These are phyloP conservation scores for Wallacemonas sp. DNA, from an alignment of 208 protist genomes.

Conservation along the genomic window DNA sequence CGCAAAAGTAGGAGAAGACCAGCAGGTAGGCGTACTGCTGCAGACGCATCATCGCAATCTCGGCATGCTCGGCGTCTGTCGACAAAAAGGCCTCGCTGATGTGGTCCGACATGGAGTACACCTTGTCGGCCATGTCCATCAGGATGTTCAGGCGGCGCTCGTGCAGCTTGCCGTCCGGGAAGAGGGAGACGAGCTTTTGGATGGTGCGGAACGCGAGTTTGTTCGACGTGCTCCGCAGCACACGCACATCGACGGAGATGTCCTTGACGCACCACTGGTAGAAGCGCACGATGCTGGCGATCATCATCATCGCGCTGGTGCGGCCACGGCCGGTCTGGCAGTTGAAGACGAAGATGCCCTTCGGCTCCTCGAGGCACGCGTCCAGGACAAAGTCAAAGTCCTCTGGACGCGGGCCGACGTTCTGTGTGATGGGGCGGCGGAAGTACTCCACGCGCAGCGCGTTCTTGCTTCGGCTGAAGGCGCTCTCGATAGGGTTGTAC, in stretches of 20 bases:
- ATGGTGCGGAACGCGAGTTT: slow-evolving; percentile 77
- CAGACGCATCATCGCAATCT: slow-evolving; percentile 83
- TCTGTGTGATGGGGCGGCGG: slow-evolving; percentile 80
- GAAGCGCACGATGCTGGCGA: slow-evolving; percentile 88
- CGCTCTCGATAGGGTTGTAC: slow-evolving; percentile 13
- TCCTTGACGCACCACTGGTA: slow-evolving; percentile 84
- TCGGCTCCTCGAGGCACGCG: slow-evolving; percentile 75
- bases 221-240: slow-evolving; percentile 54
- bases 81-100: slow-evolving; percentile 72
- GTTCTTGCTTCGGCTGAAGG: slow-evolving; percentile 9
- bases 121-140: slow-evolving; percentile 84
- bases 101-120: slow-evolving; percentile 86
- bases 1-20: slow-evolving; percentile 90
- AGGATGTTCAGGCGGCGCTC: slow-evolving; percentile 77
- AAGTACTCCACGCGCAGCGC: slow-evolving; percentile 65
- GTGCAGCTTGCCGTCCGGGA: slow-evolving; percentile 87
- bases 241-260: slow-evolving; percentile 58
- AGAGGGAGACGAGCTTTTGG: slow-evolving; percentile 86
- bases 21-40: slow-evolving; percentile 85
- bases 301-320: slow-evolving; percentile 84
- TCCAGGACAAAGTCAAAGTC: slow-evolving; percentile 90
- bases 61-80: slow-evolving; percentile 25
- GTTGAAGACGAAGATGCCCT: slow-evolving; percentile 81
- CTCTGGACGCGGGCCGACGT: slow-evolving; percentile 69
- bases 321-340: slow-evolving; percentile 85